Conservation (phyloP, 495 filamentous ascomycete genomes). For the Xeromyces bisporus region DNA sequence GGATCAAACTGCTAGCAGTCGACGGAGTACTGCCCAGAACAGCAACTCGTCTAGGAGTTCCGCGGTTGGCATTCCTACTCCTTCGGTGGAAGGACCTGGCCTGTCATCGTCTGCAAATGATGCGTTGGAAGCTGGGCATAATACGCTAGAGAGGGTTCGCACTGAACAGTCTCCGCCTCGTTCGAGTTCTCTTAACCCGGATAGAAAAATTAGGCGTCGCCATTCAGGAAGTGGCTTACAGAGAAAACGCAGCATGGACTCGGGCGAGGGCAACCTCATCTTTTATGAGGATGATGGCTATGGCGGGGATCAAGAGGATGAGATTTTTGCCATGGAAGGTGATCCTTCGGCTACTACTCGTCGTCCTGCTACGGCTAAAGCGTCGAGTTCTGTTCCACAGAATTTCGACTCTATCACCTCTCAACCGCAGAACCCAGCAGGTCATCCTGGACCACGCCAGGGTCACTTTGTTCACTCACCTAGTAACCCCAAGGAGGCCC, state of each 20-base stretch:
- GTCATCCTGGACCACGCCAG: constrained; percentile 1
- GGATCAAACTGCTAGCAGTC: constrained; percentile 14
- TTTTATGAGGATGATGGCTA: constrained; percentile 81
- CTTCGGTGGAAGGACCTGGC: constrained; percentile 11
- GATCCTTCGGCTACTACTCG: constrained; percentile 17
- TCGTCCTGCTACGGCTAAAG: neutral
- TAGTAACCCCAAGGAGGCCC: constrained; percentile 66
- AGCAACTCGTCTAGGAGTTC: constrained; percentile 8
- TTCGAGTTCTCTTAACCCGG: constrained; percentile 17
- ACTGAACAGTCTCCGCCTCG: constrained; percentile 15
- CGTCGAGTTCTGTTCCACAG: neutral
- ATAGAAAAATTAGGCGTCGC: constrained; percentile 33
- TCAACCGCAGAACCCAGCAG: neutral
- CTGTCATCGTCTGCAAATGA: constrained; percentile 30
- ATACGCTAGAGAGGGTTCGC: constrained; percentile 17
- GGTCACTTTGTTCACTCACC: constrained; percentile 23
- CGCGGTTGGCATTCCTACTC: constrained; percentile 17
- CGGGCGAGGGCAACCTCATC: constrained; percentile 48
- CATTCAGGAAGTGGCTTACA: constrained; percentile 69
- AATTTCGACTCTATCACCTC: neutral
- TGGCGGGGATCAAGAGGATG: constrained; percentile 59
- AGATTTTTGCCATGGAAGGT: constrained; percentile 57
- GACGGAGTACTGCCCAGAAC: constrained; percentile 5
- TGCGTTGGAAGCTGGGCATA: constrained; percentile 21
- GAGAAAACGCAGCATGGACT: constrained; percentile 45